These are phyloP conservation scores for Trebouxia sp. DNA, from an alignment of 139 green algal species.

Conservation along the genomic window DNA sequence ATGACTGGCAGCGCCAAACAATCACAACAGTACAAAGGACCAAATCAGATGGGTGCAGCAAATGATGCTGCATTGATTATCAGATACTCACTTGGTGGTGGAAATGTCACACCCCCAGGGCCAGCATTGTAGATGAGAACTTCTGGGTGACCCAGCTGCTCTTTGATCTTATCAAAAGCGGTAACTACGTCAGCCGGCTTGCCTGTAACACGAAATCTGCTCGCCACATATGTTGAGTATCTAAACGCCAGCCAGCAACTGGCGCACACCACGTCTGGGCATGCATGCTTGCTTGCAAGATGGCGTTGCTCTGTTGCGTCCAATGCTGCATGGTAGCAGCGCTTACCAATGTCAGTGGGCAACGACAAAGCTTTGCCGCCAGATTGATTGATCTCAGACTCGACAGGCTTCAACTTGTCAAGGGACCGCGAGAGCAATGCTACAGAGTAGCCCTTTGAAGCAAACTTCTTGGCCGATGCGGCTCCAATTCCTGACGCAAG, in stretches of 20 bases:
- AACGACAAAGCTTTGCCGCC: constrained; percentile 1
- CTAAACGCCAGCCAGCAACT: neutral
- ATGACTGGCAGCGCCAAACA: no score
- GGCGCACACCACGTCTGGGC: no score
- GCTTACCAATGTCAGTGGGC: neutral
- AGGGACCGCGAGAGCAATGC: constrained; percentile 14
- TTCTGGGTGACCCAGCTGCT: constrained; percentile 24
- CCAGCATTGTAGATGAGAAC: constrained; percentile 35
- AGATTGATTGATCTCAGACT: constrained; percentile 10
- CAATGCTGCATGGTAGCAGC: neutral
- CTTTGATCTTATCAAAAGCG: constrained; percentile 29
- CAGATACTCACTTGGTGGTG: constrained; percentile 37
- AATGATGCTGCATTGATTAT: no score
- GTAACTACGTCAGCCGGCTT: neutral
- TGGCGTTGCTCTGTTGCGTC: neutral
- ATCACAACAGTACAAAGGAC: no score
- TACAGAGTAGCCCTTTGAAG: constrained; percentile 20
- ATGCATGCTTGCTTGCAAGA: no score
- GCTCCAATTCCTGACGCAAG: constrained; percentile 15
- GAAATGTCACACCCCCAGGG: constrained; percentile 9
- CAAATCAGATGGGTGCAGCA: no score
- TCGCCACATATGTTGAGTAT: no score
- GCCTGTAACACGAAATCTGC: neutral
- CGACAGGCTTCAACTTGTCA: constrained; percentile 24
- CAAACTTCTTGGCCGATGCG: constrained; percentile 24